These are phyloP conservation scores for Schizochytrium sp. DNA, from an alignment of 108 stramenopile genomes.

Conservation along the genomic window DNA sequence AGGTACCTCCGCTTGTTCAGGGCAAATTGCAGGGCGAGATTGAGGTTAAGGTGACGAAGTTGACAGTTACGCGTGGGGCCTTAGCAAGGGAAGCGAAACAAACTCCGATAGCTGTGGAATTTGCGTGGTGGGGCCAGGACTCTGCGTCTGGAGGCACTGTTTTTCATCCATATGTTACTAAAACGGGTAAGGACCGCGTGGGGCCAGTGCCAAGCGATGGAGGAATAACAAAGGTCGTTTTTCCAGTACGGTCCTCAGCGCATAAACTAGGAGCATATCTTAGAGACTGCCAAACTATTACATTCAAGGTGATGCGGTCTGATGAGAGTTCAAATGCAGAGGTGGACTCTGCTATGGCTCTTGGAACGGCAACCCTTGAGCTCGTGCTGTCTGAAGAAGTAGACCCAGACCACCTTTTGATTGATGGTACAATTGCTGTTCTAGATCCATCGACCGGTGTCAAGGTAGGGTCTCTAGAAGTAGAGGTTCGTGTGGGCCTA, in stretches of 20 bases:
- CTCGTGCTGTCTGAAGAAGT: neutral
- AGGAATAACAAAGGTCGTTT: neutral
- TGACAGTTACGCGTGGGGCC: constrained; percentile 19
- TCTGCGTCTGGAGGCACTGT: neutral
- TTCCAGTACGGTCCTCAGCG: constrained; percentile 15
- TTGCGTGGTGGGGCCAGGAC: constrained; percentile 28
- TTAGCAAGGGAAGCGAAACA: neutral
- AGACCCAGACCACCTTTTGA: neutral
- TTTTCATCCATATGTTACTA: neutral
- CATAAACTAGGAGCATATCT: neutral
- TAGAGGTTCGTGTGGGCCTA: neutral
- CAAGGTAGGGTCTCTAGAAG: neutral
- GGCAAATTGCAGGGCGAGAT: neutral
- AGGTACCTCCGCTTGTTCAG: neutral
- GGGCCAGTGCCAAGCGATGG: neutral
- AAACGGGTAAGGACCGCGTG: neutral
- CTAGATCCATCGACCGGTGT: neutral
- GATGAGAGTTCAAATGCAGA: neutral
- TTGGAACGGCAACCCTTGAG: neutral
- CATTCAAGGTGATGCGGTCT: neutral
- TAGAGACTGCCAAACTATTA: neutral
- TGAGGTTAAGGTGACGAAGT: neutral
- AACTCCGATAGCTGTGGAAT: neutral
- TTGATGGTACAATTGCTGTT: neutral
- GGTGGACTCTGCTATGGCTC: neutral